These are phyloP conservation scores for Peronosclerospora sorghi DNA, from an alignment of 352 stramenopile genomes.

Conservation along the genomic window DNA sequence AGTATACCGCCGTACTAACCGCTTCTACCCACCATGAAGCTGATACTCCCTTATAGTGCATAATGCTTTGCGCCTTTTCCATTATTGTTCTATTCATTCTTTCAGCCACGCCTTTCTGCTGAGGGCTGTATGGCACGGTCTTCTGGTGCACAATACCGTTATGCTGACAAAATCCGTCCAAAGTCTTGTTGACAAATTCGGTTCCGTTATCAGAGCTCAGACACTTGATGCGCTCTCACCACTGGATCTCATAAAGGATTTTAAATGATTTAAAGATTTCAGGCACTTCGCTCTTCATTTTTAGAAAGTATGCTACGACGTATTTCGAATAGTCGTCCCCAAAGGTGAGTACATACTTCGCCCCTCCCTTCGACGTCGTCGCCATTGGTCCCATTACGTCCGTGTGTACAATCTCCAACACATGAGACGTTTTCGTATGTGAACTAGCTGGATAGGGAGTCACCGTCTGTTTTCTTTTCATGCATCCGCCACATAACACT, in stretches of 20 bases:
- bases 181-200: slow-evolving; percentile 14
- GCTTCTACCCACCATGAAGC: slow-evolving; percentile 22
- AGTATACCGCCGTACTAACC: slow-evolving; percentile 17
- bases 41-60: slow-evolving; percentile 16
- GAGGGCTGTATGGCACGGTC: slow-evolving; percentile 1
- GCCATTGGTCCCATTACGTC: slow-evolving; percentile 5
- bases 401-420: slow-evolving; percentile 10
- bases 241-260: slow-evolving; percentile 11
- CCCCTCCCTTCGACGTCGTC: not conserved
- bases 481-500: slow-evolving; percentile 4
- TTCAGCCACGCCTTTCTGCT: slow-evolving; percentile 13
- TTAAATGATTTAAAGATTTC: slow-evolving; percentile 8
- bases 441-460: too few species aligned
- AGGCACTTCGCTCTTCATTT: slow-evolving; percentile 10
- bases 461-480: slow-evolving; percentile 11
- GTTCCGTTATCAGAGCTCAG: slow-evolving; percentile 19
- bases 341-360: not conserved
- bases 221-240: slow-evolving; percentile 2
- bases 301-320: slow-evolving; percentile 9
- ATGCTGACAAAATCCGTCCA: not conserved
- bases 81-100: slow-evolving; percentile 1
- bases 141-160: slow-evolving; percentile 6
- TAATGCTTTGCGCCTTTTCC: slow-evolving; percentile 10
- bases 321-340: slow-evolving; percentile 8
- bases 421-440: slow-evolving; percentile 2